phyloP scores from a whole-genome alignment of 805 yeast species.

The Pachysolen tannophilus region DNA sequence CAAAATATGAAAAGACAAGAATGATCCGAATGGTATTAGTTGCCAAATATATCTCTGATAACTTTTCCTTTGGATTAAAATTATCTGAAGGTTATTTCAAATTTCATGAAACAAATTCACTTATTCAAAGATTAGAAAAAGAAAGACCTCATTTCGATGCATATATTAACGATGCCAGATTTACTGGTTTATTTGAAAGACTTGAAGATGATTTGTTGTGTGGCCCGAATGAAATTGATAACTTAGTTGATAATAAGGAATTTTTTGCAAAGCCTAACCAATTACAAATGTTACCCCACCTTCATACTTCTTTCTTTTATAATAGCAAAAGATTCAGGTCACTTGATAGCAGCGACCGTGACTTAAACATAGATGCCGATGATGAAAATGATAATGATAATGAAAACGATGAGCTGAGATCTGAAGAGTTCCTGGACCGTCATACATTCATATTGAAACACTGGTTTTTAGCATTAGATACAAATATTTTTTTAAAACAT shows the following conservation, averaged over 20 bases:
- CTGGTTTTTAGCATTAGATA: constrained; percentile 52
- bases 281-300: neutral
- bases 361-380: constrained; percentile 20
- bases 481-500: constrained; percentile 75
- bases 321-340: neutral
- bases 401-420: constrained; percentile 11
- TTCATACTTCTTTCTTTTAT: neutral
- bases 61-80: constrained; percentile 41
- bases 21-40: constrained; percentile 42
- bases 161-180: constrained; percentile 28
- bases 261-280: neutral
- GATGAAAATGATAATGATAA: constrained; percentile 21
- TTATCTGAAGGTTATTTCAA: constrained; percentile 37
- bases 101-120: constrained; percentile 17
- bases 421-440: too few species aligned
- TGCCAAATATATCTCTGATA: constrained; percentile 43
- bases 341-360: neutral
- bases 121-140: neutral
- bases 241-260: neutral
- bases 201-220: constrained; percentile 14
- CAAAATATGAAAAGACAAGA: constrained; percentile 41
- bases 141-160: neutral
- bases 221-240: neutral
- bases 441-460: constrained; percentile 8
- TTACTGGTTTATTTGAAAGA: constrained; percentile 29